Evolutionary conservation across 768 basidiomycete species (phyloP).

Genomic region (Trametes cingulata): DNA sequence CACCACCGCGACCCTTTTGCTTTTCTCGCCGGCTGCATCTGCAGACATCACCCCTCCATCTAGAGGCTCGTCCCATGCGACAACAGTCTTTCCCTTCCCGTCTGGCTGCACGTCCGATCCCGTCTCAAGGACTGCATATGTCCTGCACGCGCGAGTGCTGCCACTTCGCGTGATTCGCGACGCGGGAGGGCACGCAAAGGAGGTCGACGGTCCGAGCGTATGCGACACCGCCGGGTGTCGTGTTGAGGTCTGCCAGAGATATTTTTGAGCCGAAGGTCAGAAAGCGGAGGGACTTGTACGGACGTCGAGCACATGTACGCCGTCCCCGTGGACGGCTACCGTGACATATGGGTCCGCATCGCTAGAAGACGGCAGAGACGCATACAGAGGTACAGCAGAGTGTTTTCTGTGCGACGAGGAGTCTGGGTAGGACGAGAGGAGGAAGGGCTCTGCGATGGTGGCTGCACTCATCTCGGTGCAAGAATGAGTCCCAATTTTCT

Average conservation of each 20-base stretch:
- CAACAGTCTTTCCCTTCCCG: constrained; percentile 52
- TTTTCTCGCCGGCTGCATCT: constrained; percentile 30
- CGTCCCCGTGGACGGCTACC: constrained; percentile 70
- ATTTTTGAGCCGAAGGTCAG: background rate
- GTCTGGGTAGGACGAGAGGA: constrained; percentile 40
- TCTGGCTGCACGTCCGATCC: constrained; percentile 47
- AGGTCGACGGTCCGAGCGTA: constrained; percentile 65
- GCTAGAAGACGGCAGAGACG: constrained; percentile 15
- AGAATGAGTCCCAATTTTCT: constrained; percentile 17
- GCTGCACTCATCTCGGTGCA: constrained; percentile 32
- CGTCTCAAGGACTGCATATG: constrained; percentile 54
- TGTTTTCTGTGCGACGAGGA: constrained; percentile 18
- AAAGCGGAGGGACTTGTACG: constrained; percentile 24
- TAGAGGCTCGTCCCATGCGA: constrained; percentile 60
- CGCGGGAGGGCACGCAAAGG: constrained; percentile 61
- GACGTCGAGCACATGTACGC: constrained; percentile 76
- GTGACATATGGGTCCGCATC: constrained; percentile 59
- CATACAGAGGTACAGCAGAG: constrained; percentile 4
- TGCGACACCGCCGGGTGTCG: constrained; percentile 68
- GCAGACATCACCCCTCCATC: constrained; percentile 24
- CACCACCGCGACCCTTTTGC: constrained; percentile 48
- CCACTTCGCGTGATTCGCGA: constrained; percentile 40
- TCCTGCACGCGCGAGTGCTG: constrained; percentile 43
- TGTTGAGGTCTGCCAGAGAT: constrained; percentile 50
- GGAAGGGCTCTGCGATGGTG: constrained; percentile 41